Conservation (phyloP, 768 basidiomycete species). For the Boletus sensibilis region DNA sequence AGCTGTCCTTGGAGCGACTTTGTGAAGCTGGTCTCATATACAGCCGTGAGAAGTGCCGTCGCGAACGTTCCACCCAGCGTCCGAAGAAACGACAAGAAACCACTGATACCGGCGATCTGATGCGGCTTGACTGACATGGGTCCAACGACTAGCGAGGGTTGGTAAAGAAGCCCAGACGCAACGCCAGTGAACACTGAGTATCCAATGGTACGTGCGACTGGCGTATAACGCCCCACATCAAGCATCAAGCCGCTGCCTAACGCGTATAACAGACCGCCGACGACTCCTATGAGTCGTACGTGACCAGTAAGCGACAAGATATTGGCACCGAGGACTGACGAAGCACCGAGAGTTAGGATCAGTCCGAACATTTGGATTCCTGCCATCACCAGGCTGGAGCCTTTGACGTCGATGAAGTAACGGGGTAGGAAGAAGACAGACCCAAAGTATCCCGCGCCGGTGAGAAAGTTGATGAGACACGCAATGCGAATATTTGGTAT, state of each 20-base stretch:
- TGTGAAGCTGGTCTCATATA: slow-evolving; percentile 35
- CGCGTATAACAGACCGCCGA: slow-evolving; percentile 34
- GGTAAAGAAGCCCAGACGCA: slow-evolving; percentile 35
- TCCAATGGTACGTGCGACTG: slow-evolving; percentile 29
- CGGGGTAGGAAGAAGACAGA: slow-evolving; percentile 39
- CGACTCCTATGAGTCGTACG: slow-evolving; percentile 31
- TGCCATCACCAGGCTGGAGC: slow-evolving; percentile 32
- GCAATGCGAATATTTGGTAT: slow-evolving; percentile 36
- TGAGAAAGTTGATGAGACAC: slow-evolving; percentile 39
- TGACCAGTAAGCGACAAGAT: slow-evolving; percentile 33
- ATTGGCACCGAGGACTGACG: slow-evolving; percentile 37
- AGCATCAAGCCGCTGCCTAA: slow-evolving; percentile 35
- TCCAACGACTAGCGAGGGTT: slow-evolving; percentile 36
- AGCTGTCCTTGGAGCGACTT: slow-evolving; percentile 27
- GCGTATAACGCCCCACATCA: slow-evolving; percentile 30
- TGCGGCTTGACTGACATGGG: slow-evolving; percentile 36
- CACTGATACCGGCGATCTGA: slow-evolving; percentile 37
- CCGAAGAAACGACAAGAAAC: slow-evolving; percentile 36
- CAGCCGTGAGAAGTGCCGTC: slow-evolving; percentile 35
- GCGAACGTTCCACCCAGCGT: slow-evolving; percentile 36
- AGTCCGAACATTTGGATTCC: slow-evolving; percentile 38
- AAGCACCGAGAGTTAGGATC: slow-evolving; percentile 34
- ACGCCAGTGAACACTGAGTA: slow-evolving; percentile 32
- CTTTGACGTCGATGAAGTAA: slow-evolving; percentile 39
- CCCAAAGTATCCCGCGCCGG: slow-evolving; percentile 38